Percentiles rank a stretch among this genome's conserved stretches.
Conservation (phyloP, 139 green algal species). For the Micractinium sp. region DNA sequence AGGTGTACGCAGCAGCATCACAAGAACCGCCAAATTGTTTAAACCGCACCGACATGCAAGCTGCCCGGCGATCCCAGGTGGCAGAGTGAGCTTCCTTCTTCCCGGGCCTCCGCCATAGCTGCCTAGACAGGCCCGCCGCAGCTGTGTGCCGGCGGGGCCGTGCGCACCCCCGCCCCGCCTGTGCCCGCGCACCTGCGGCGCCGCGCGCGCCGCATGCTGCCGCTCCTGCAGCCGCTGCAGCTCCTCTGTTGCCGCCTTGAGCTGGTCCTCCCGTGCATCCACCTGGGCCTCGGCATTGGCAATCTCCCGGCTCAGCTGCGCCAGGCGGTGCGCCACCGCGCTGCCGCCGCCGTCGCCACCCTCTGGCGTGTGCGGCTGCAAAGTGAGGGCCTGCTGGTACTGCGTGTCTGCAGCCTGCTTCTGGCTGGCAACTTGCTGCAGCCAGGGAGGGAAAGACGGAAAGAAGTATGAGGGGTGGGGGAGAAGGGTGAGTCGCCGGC, state of each 20-base stretch:
- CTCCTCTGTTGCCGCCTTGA: neutral
- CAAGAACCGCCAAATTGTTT: no score
- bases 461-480: no score
- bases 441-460: neutral
- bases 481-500: no score
- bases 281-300: neutral
- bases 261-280: neutral
- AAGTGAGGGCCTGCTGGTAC: neutral
- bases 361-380: neutral
- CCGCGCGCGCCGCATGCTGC: neutral
- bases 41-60: no score
- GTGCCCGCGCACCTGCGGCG: neutral
- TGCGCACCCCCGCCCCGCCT: no score
- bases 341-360: neutral
- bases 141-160: no score
- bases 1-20: no score
- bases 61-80: no score
- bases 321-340: neutral
- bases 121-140: no score
- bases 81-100: no score
- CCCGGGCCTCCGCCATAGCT: no score
- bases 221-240: neutral
- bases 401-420: conserved; percentile 11
- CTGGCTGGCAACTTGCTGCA: no score
- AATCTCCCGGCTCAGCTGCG: neutral